phyloP scores from a whole-genome alignment of 2,329 filamentous ascomycete species.

The Trichoderma pleuroti region DNA sequence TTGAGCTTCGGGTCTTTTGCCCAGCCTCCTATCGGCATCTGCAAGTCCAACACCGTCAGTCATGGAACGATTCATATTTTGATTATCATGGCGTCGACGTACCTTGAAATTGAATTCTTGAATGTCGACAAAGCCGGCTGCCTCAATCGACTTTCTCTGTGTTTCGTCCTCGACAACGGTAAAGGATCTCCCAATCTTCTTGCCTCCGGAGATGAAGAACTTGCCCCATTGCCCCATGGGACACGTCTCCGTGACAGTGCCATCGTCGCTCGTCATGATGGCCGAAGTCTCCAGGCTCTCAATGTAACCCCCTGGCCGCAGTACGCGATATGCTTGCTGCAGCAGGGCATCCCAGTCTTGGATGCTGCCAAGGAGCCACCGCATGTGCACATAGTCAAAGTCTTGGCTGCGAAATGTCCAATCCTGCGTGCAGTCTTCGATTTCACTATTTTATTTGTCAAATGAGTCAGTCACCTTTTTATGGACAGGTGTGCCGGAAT shows the following conservation, averaged over 20 bases:
- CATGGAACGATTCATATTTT: no score
- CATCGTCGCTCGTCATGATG: conserved; percentile 30
- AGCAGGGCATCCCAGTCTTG: conserved; percentile 54
- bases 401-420: conserved; percentile 32
- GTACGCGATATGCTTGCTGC: conserved; percentile 46
- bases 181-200: conserved; percentile 32
- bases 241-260: conserved; percentile 27
- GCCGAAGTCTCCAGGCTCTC: conserved; percentile 32
- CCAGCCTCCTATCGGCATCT: conserved; percentile 26
- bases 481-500: conserved; percentile 23
- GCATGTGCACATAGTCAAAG: conserved; percentile 60
- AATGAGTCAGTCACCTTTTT: not conserved
- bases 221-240: conserved; percentile 28
- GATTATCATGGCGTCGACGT: not conserved
- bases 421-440: conserved; percentile 33
- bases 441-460: conserved; percentile 20
- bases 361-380: conserved; percentile 54
- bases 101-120: conserved; percentile 26
- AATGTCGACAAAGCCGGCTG: conserved; percentile 28
- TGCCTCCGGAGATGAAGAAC: conserved; percentile 29
- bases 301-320: conserved; percentile 54
- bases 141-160: conserved; percentile 24
- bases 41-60: not conserved
- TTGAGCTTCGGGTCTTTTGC: conserved; percentile 24
- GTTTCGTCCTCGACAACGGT: conserved; percentile 25